These are phyloP conservation scores for Candida dendrica DNA, from an alignment of 805 yeast species.

Conservation along the genomic window DNA sequence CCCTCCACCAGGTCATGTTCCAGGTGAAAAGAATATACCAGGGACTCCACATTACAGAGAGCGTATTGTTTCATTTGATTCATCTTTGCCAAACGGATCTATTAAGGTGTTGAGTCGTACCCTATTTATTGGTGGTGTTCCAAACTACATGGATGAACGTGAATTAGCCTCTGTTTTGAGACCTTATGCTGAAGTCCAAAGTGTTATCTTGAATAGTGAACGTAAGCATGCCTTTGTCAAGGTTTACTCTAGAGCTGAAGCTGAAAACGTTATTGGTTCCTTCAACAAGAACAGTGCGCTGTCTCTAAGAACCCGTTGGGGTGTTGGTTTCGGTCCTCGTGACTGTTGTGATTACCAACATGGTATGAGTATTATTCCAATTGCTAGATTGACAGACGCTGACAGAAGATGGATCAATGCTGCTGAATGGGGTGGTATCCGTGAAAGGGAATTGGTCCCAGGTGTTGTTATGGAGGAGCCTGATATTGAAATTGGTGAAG, in stretches of 20 bases:
- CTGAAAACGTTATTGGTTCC: constrained; percentile 69
- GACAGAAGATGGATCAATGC: constrained; percentile 82
- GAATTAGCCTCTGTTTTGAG: constrained; percentile 63
- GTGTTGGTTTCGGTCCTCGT: constrained; percentile 98
- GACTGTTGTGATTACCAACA: constrained; percentile 94
- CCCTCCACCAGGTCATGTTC: constrained; percentile 26
- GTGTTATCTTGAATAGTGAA: constrained; percentile 78
- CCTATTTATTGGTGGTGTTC: constrained; percentile 90
- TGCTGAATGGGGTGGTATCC: constrained; percentile 98
- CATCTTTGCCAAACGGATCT: constrained; percentile 64
- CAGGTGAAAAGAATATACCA: constrained; percentile 60
- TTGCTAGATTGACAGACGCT: constrained; percentile 86
- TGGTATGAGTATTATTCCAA: constrained; percentile 83
- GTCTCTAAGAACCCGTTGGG: constrained; percentile 88
- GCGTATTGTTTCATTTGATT: constrained; percentile 65
- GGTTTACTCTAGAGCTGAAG: constrained; percentile 86
- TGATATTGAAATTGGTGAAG: constrained; percentile 93
- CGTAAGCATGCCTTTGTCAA: constrained; percentile 95
- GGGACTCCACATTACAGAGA: constrained; percentile 73
- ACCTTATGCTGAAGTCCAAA: constrained; percentile 88
- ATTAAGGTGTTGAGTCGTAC: constrained; percentile 86
- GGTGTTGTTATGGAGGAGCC: constrained; percentile 93
- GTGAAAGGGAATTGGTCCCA: constrained; percentile 70
- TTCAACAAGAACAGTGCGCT: constrained; percentile 62
- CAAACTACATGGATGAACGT: constrained; percentile 69